phyloP scores from a whole-genome alignment of 1,139 yeast species.

The Geotrichum macrosporum region DNA sequence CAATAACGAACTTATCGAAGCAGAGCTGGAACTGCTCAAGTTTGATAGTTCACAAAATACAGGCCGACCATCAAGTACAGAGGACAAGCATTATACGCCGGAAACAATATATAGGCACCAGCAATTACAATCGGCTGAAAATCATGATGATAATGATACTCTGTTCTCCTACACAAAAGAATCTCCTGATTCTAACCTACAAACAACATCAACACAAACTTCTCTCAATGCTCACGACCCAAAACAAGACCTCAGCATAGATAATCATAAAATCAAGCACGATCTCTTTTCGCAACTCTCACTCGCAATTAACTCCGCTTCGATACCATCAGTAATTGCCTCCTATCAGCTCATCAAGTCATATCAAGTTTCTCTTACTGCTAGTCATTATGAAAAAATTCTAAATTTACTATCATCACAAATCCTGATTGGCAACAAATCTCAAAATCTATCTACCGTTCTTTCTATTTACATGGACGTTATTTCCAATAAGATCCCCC shows the following conservation, averaged over 20 bases:
- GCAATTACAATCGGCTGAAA: neutral
- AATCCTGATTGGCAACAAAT: conserved; percentile 1
- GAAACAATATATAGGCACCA: too few relatives aligned
- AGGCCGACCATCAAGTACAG: neutral
- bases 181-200: conserved; percentile 4
- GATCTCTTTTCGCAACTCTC: conserved; percentile 4
- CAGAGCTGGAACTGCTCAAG: conserved; percentile 8
- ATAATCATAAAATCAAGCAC: neutral
- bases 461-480: conserved; percentile 14
- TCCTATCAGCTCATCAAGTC: conserved; percentile 12
- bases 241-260: neutral
- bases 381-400: conserved; percentile 2
- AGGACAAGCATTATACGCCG: too few relatives aligned
- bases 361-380: conserved; percentile 2
- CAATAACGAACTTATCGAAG: conserved; percentile 7
- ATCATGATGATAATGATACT: neutral
- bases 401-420: conserved; percentile 6
- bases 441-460: conserved; percentile 10
- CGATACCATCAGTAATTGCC: conserved; percentile 11
- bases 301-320: conserved; percentile 3
- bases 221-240: neutral
- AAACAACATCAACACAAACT: conserved; percentile 5
- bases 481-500: conserved; percentile 22
- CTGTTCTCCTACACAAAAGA: neutral
- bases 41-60: neutral